Evolutionary conservation across 768 basidiomycete genomes (phyloP).

Genomic region (Podaxis sp.): DNA sequence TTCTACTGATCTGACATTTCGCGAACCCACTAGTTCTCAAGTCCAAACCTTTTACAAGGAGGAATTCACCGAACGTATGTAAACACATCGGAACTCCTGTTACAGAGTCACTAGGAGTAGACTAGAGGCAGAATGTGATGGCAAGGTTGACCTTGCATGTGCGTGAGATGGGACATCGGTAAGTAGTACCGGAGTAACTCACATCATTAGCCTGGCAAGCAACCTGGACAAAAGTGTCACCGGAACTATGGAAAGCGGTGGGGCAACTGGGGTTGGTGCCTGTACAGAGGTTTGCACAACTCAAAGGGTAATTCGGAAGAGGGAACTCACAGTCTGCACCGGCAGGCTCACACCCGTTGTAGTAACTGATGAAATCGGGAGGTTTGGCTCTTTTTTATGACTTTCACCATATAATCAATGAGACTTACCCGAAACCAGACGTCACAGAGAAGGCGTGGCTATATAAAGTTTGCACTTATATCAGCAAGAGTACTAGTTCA

Average conservation of each 20-base stretch:
- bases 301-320: neutral
- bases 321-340: neutral
- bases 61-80: too few relatives aligned
- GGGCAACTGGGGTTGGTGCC: conserved; percentile 24
- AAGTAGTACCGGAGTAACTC: neutral
- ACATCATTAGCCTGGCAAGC: conserved; percentile 29
- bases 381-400: neutral
- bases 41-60: too few relatives aligned
- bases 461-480: too few relatives aligned
- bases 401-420: neutral
- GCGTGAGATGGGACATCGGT: too few relatives aligned
- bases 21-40: too few relatives aligned
- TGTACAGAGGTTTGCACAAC: conserved; percentile 6
- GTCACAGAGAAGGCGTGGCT: conserved; percentile 30
- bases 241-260: conserved; percentile 25
- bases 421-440: conserved; percentile 26
- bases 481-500: neutral
- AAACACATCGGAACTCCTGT: neutral
- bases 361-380: conserved; percentile 16
- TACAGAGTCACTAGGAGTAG: neutral
- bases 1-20: too few relatives aligned
- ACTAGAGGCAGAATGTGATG: conserved; percentile 1
- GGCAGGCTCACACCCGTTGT: conserved; percentile 14
- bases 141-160: neutral
- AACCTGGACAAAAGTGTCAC: conserved; percentile 26